Evolutionary conservation across 1,139 yeast species (phyloP), one percentile per base, ranked within the genome.

Genomic region (Hyphopichia buzzinii): DNA sequence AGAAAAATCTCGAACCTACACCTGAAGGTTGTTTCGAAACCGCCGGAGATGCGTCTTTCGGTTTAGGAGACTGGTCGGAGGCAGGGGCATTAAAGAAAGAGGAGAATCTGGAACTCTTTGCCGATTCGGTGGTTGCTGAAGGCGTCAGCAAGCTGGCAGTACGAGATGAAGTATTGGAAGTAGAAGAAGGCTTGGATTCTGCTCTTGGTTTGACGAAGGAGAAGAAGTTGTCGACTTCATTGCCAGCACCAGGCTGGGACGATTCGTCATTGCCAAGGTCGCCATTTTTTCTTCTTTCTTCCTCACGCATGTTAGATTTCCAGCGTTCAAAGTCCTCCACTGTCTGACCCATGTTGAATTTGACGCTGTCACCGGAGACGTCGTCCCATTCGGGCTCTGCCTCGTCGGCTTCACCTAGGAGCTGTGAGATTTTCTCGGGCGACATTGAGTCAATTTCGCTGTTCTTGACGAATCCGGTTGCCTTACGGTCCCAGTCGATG

Each of bases 241-340:
- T 74, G 12, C 69, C 67, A 21, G 62, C 57, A 39, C 28, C 46
- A 26, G 47, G 29, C 4, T 35, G n/a, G 28, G 17, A 19, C 27
- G 26, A 30, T 17, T 55, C 57, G 31, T 55, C 61, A 23, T 61
- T 57, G 16, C 61, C 51, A 5, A 37, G n/a, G 37, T 69, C 77
- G 13, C 81, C 82, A 36, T 72, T 70, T 47, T 71, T 72, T 41
- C 65, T 71, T 32, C 72, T 70, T 36, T 80, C 84, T 51, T 79
- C 76, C 35, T 64, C 64, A 46, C 73, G 74, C 81, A 79, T 77
- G 50, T 71, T 71, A 34, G 73, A 66, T 56, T 80, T 82, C 87
- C 89, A 81, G 45, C 71, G 68, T 53, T 82, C 89, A 51, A 84
- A 84, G 49, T 83, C 92, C 37, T 79, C 80, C 15, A 79, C 82